Evolutionary conservation across 768 basidiomycete genomes (phyloP), one percentile per base, ranked within the genome.

Genomic region (Cyclocybe cylindracea): DNA sequence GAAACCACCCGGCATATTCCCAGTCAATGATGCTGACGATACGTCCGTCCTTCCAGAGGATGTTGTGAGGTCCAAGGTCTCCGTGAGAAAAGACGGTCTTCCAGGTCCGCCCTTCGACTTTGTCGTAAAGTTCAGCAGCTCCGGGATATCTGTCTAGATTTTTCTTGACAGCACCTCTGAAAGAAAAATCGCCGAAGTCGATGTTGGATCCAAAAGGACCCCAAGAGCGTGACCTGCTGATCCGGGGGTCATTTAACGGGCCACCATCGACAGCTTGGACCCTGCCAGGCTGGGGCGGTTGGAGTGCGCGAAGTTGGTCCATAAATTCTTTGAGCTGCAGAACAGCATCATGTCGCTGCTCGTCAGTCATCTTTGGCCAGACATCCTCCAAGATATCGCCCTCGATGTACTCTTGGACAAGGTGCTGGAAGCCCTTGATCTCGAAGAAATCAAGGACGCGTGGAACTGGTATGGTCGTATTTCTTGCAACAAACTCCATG

Each of bases 21-120:
- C 67, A 68, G 32, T 67, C 66, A 39, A 68, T 60, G 29, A 67
- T 60, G 13, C 56, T 61, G 2, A 50, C 57, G 31, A 68, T 53
- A 5, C 50, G 54, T 2, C 62, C 61, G 40, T 57, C 53, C 24
- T 61, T 51, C 45, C 64, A 60, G 19, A 68, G 43, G 38, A 68
- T 63, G 42, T 67, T 66, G 29, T 56, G 39, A 9, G 60, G 53
- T 14, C 46, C 50, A 5, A 67, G 24, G 44, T 68, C 66, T 7
- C 55, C 57, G 49, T 69, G 67, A 9, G 59, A 50, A 49, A 66
- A 62, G 18, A 53, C 50, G n/a, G 56, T 54, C 1, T 40, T 43
- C 33, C 46, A 58, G 37, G 14, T 37, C 2, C 48, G 52, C 13
- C 49, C 40, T 11, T 31, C n/a, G 16, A 44, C 46, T 31, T 40